Evolutionary conservation across 2,329 filamentous ascomycete genomes (phyloP), one percentile per base, ranked within the genome.

Genomic region (Sclerotinia borealis): DNA sequence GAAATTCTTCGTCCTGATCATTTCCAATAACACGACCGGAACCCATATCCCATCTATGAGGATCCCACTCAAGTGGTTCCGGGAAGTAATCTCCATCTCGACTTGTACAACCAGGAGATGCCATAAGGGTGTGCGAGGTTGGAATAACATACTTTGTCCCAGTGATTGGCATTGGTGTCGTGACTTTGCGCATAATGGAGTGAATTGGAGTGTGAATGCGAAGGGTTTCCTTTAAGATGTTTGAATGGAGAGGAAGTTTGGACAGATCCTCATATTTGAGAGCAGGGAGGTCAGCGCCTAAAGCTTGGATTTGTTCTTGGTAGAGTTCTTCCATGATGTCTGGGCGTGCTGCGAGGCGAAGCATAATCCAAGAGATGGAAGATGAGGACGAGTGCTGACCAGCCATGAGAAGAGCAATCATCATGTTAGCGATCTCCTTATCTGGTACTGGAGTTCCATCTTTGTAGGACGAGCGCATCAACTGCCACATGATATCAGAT

Each of bases 321-420:
- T 92, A 90, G 17, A 96, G 84, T 70, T 93, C 90, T 70, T 96
- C 90, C 71, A 89, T 81, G 65, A 96, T 85, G 22, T 92, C 81
- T 15, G 92, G 91, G 71, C 89, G 83, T 65, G 88, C 84, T 31
- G 92, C 91, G 43, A 96, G 85, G 68, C 88, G 89, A 47, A 96
- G 83, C 75, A 95, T 83, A 72, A 96, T 92, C 91, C 92, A 96
- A 45, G 91, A 85, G 71, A 86, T 88, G 45, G 90, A 93, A 25
- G 91, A 92, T 4, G 91, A 91, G 2, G 91, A 93, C 2, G 90
- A 93, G 79, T 96, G 92, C 75, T 96, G 92, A 63, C 92, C 92
- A 64, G 91, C 92, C 91, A 96, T 96, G 66, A 96, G 85, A 27
- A 96, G 83, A 7, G 91, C 91, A 76, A 96, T 96, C 90, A 96